A percentile compares a stretch with the other conserved stretches of the same genome.
phyloP scores from a whole-genome alignment of 2,329 filamentous ascomycete species.

The Colletotrichum caudatum region DNA sequence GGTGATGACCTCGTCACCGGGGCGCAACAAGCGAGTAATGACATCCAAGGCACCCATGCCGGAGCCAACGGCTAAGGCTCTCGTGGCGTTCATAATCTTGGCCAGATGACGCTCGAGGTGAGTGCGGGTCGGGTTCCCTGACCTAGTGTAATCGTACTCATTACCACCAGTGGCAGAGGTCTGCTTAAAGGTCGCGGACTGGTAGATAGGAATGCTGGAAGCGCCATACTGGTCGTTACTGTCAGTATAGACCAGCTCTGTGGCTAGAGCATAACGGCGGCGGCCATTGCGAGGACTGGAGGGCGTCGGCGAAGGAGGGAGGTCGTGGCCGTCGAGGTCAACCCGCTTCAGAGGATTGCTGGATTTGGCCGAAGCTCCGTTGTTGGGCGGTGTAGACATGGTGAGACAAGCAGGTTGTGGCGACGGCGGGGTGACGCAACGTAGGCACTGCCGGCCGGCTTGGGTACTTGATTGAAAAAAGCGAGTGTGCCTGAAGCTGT shows the following conservation, averaged over 20 bases:
- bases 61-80: slow-evolving; percentile 92
- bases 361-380: slow-evolving; percentile 27
- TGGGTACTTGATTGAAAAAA: neutral
- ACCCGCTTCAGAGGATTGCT: slow-evolving; percentile 66
- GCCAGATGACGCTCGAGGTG: slow-evolving; percentile 96
- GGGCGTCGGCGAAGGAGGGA: slow-evolving; percentile 92
- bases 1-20: slow-evolving; percentile 96
- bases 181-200: slow-evolving; percentile 99
- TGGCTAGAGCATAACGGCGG: slow-evolving; percentile 89
- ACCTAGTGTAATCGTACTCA: slow-evolving; percentile 98
- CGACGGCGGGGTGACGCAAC: slow-evolving; percentile 13
- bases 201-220: slow-evolving; percentile 97
- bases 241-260: slow-evolving; percentile 96
- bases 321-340: slow-evolving; percentile 84
- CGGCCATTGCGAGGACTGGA: slow-evolving; percentile 89
- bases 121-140: slow-evolving; percentile 94
- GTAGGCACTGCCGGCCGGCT: neutral
- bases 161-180: slow-evolving; percentile 79
- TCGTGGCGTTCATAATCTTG: slow-evolving; percentile 97
- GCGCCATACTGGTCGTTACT: slow-evolving; percentile 97
- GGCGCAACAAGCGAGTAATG: slow-evolving; percentile 88
- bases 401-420: slow-evolving; percentile 8
- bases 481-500: neutral
- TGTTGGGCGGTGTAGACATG: slow-evolving; percentile 41
- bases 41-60: slow-evolving; percentile 98